phyloP scores from a whole-genome alignment of 176 grass and related monocot genomes.

The Oryza meyeriana region DNA sequence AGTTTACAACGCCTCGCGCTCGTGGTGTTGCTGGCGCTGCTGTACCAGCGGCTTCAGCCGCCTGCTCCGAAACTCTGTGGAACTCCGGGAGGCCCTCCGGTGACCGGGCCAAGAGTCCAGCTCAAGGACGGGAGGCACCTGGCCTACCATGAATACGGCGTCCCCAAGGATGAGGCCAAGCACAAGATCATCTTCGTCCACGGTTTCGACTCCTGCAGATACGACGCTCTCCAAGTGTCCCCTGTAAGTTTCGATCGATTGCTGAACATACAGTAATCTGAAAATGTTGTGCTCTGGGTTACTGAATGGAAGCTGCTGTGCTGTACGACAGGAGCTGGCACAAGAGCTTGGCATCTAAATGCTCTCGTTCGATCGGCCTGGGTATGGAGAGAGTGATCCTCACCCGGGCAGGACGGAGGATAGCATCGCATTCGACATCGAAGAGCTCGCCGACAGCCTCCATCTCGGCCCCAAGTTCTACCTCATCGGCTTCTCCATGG shows the following conservation, averaged over 20 bases:
- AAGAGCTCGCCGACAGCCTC: conserved; percentile 58
- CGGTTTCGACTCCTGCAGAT: conserved; percentile 69
- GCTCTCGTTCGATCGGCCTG: conserved; percentile 72
- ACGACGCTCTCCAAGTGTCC: conserved; percentile 59
- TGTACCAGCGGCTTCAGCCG: conserved; percentile 51
- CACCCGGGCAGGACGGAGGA: conserved; percentile 49
- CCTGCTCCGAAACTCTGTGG: conserved; percentile 53
- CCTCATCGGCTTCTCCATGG: conserved; percentile 81
- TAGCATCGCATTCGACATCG: conserved; percentile 64
- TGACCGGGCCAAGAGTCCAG: conserved; percentile 45
- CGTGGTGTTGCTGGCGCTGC: conserved; percentile 33
- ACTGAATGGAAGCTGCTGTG: background rate
- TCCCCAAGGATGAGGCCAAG: conserved; percentile 52
- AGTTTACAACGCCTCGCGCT: conserved; percentile 36
- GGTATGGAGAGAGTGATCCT: conserved; percentile 87
- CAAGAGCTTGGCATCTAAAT: conserved; percentile 65
- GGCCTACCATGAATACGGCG: conserved; percentile 68
- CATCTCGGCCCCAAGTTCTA: conserved; percentile 67
- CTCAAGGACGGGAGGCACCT: conserved; percentile 78
- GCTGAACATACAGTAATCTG: background rate
- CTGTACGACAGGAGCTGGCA: conserved; percentile 41
- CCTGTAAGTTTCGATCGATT: conserved; percentile 30
- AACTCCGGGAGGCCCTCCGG: conserved; percentile 41
- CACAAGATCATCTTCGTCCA: conserved; percentile 80
- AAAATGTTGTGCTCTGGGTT: background rate